Percentiles rank a stretch among this genome's conserved stretches.
These are phyloP conservation scores for Phytopythium aichiense DNA, from an alignment of 352 stramenopile species.

Conservation along the genomic window DNA sequence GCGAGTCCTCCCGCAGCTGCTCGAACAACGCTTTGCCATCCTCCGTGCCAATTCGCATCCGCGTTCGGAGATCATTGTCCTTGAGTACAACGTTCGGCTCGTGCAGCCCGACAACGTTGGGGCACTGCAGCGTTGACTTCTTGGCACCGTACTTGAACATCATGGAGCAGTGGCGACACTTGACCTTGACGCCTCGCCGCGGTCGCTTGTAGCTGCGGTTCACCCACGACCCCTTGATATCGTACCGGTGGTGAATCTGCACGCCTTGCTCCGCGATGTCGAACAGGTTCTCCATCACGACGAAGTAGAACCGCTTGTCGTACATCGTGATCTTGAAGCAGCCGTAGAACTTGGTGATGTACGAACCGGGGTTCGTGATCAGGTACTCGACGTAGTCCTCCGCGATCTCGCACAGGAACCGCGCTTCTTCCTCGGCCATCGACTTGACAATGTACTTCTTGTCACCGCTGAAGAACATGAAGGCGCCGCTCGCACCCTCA, in stretches of 20 bases:
- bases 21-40: conserved; percentile 60
- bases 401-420: conserved; percentile 81
- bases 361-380: conserved; percentile 56
- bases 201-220: conserved; percentile 83
- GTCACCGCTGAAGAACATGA: conserved; percentile 91
- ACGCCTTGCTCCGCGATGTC: conserved; percentile 55
- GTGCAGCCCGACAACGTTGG: conserved; percentile 74
- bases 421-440: conserved; percentile 75
- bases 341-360: conserved; percentile 89
- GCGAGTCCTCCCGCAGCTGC: conserved; percentile 63
- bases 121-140: conserved; percentile 63
- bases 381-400: conserved; percentile 86
- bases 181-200: conserved; percentile 67
- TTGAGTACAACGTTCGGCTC: conserved; percentile 86
- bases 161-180: conserved; percentile 85
- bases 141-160: conserved; percentile 77
- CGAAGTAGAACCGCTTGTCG: conserved; percentile 88
- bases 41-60: conserved; percentile 67
- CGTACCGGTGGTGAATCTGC: conserved; percentile 84
- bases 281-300: conserved; percentile 93
- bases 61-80: conserved; percentile 79
- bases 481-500: conserved; percentile 88
- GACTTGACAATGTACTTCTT: conserved; percentile 91
- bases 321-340: conserved; percentile 90
- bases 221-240: conserved; percentile 92